Base-by-base conservation (phyloP, 164 flowering plant species). In the Vitis rotundifolia region DNA sequence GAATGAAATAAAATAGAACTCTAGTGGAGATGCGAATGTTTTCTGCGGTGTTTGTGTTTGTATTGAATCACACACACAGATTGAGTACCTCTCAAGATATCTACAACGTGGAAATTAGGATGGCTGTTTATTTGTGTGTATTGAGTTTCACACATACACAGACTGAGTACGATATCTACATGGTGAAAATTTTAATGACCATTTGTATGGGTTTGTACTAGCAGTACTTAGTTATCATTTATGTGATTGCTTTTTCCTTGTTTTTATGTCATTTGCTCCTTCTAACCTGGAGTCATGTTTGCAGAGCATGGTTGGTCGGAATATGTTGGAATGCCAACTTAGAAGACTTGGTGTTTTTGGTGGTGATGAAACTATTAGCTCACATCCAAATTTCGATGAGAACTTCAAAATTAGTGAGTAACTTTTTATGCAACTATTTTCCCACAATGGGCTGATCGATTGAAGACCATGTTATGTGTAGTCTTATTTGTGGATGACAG, bases 291-390 rank as follows among this genome's bases (percentile, higher is more conserved):
- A 53, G 31, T 18, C 69, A 57, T 77, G 63, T 55, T 74, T 72
- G 70, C 91, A 95, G 99, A 95, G 98, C 85, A 95, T 93, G 97
- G 87, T 95, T 70, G 97, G 84, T 66, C 83, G 99, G 55, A 91
- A 78, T 75, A 86, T 88, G 80, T 71, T 95, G 78, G 98, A 95
- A 80, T 71, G 63, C 63, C 98, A 93, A 79, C 96, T 95, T 66
- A 79, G 84, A 68, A 88, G 88, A 78, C 84, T 93, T 66, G 97
- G 97, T 57, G 74, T 92, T 65, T 93, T 95, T 72, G 78, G 70
- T 67, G 89, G 84, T 59, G 91, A 85, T 63, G 98, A 95, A 78
- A 88, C 90, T 44, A 88, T 95, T 65, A 79, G 77, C 72, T 56
- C 79, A 50, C 90, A 93, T 79, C 84, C 90, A 37, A 83, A 85